These are phyloP conservation scores for Dictyostelium discoideum DNA, from an alignment of 78 protist species.

Conservation along the genomic window DNA sequence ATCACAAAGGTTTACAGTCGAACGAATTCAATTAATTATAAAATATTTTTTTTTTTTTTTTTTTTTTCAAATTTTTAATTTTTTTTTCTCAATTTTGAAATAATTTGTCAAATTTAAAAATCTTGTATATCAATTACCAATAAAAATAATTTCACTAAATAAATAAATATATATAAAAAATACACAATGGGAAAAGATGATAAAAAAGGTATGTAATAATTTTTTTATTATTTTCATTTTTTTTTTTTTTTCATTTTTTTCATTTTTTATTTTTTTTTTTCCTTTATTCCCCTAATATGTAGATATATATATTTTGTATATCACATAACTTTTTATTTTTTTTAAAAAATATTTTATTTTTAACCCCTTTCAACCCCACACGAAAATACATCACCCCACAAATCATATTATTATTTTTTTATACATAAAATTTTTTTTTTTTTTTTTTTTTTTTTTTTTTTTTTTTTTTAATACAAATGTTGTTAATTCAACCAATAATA, in stretches of 20 bases:
- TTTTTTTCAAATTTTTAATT: neutral
- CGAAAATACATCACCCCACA: neutral
- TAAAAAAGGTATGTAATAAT: neutral
- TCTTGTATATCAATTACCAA: neutral
- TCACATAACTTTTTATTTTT: no score
- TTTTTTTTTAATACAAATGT: neutral
- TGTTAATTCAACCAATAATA: neutral
- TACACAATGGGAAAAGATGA: constrained; percentile 17
- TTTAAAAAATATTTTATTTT: no score
- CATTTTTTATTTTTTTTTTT: no score
- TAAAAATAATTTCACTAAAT: neutral
- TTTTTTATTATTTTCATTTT: no score
- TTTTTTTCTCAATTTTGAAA: neutral
- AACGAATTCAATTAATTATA: neutral
- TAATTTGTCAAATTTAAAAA: neutral
- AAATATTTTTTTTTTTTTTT: neutral
- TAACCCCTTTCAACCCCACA: neutral
- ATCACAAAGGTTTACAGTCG: neutral
- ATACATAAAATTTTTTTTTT: no score
- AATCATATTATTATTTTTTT: neutral
- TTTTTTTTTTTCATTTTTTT: no score
- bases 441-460: no score
- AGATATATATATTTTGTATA: no score
- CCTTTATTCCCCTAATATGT: no score
- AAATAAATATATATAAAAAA: neutral